Conservation (phyloP, 2,329 filamentous ascomycete genomes). For the Fusarium lateritium region DNA sequence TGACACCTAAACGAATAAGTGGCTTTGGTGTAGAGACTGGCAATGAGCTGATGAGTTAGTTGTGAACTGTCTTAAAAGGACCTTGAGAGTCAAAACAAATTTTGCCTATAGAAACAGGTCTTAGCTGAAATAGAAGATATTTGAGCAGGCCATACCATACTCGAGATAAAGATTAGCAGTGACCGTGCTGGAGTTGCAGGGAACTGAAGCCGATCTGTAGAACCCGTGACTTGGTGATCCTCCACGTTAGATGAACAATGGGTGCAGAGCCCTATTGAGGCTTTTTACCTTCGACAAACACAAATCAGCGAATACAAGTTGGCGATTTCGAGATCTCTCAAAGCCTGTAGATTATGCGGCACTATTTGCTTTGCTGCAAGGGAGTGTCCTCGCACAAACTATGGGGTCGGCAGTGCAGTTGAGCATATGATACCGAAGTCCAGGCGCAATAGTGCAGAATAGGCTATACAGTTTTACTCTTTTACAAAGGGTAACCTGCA, state of each 20-base stretch:
- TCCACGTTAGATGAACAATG: slow-evolving; percentile 4
- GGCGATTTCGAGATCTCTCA: not conserved
- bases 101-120: too few species aligned
- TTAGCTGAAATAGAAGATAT: too few species aligned
- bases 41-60: not conserved
- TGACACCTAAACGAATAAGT: slow-evolving; percentile 3
- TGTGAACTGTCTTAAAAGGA: too few species aligned
- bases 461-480: not conserved
- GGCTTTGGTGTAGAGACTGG: not conserved
- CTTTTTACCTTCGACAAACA: not conserved
- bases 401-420: not conserved
- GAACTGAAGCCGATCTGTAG: slow-evolving; percentile 4
- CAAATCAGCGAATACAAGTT: not conserved
- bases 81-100: too few species aligned
- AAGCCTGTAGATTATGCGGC: not conserved
- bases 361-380: slow-evolving; percentile 11
- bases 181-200: slow-evolving; percentile 19
- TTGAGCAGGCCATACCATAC: too few species aligned
- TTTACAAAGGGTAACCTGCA: too few species aligned
- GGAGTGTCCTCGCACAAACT: slow-evolving; percentile 12
- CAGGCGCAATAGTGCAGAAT: not conserved
- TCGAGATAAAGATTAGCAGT: not conserved
- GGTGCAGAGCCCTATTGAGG: not conserved
- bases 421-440: not conserved
- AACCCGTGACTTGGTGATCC: slow-evolving; percentile 19